Percentiles rank a stretch among this genome's conserved stretches.
phyloP scores from a whole-genome alignment of 176 grass and related monocot genomes.

The Carex pumila region DNA sequence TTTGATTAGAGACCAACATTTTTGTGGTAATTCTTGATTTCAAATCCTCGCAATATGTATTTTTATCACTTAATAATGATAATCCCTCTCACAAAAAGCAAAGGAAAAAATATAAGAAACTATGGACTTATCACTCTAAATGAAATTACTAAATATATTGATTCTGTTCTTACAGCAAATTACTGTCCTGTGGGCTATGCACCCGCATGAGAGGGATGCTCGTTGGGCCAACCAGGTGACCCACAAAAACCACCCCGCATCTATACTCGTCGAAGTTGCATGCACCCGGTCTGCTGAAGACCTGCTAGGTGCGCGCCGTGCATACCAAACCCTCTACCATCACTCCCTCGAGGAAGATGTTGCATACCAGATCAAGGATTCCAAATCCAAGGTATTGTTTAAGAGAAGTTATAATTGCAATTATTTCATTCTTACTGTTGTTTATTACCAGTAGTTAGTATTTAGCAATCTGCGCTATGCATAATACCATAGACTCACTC shows the following conservation, averaged over 20 bases:
- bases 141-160: background rate
- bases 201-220: conserved; percentile 91
- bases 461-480: too few species aligned
- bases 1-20: background rate
- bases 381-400: conserved; percentile 44
- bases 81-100: background rate
- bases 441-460: background rate
- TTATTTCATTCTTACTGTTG: background rate
- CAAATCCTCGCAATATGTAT: background rate
- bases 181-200: conserved; percentile 83
- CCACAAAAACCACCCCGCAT: conserved; percentile 52
- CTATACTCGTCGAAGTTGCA: conserved; percentile 61
- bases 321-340: conserved; percentile 81
- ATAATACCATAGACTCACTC: too few species aligned
- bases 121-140: background rate
- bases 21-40: background rate
- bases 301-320: conserved; percentile 61
- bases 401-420: background rate
- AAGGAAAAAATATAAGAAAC: background rate
- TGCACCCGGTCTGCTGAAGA: conserved; percentile 75
- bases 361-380: conserved; percentile 55
- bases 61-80: background rate
- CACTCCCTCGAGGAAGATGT: conserved; percentile 95
- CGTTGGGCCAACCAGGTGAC: conserved; percentile 60
- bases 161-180: conserved; percentile 37